Evolutionary conservation across 352 stramenopile species (phyloP), one percentile per base, ranked within the genome.

Genomic region (Phytophthora pinifolia): DNA sequence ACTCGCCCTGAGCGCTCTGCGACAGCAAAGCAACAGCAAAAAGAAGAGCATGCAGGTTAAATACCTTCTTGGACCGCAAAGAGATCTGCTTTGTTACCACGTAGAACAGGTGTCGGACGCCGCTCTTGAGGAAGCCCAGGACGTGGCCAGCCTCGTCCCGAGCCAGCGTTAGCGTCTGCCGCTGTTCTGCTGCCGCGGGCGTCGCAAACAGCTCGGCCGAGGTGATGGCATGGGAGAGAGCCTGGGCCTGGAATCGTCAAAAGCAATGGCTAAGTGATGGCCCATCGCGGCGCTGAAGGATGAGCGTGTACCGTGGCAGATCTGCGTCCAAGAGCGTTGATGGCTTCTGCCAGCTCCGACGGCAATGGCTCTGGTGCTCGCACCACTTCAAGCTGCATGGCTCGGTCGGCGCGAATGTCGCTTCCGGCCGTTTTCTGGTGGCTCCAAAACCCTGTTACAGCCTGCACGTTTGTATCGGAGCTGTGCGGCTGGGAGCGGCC

Each of bases 31-130:
- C 15, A 62, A 32, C 15, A 58, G 31, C 17, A 30, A 48, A 2
- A 47, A 25, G 12, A 36, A 35, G 13, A 56, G 30, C 18, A 47
- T 10, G 22, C 22, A 27, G 22, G 6, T 27, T 30, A 45, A 54
- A 49, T 13, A n/a, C n/a, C n/a, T n/a, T n/a, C n/a, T n/a, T n/a
- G n/a, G n/a, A n/a, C n/a, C n/a, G n/a, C n/a, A n/a, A n/a, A n/a
- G n/a, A n/a, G n/a, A n/a, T n/a, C n/a, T n/a, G n/a, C n/a, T n/a
- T n/a, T n/a, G n/a, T 49, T 76, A 90, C 83, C 52, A 86, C 27
- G 54, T 94, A 92, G 66, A 86, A 94, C 30, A 94, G 65, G 33
- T 93, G 83, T 46, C 86, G 90, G 14, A 67, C 15, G 0, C 77
- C 81, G 4, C 58, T 79, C 54, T 92, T 94, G 14, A 94, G 43